Conservation (phyloP, 2,329 filamentous ascomycete genomes). For the Septoria linicola region DNA sequence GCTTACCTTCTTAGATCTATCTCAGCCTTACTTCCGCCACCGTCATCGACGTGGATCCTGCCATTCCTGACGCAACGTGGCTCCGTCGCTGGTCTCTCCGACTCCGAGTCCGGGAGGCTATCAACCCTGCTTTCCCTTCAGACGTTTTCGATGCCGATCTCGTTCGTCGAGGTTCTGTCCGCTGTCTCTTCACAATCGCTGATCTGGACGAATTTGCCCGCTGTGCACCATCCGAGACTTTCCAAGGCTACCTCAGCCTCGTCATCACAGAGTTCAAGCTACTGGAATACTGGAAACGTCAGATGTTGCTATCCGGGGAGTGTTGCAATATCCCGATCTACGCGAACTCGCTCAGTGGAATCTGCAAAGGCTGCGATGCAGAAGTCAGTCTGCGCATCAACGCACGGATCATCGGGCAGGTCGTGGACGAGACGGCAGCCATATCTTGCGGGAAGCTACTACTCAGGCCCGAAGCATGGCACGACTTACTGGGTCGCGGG, state of each 20-base stretch:
- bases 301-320: conserved; percentile 48
- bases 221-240: conserved; percentile 38
- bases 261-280: conserved; percentile 46
- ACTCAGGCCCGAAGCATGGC: conserved; percentile 56
- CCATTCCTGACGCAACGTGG: conserved; percentile 54
- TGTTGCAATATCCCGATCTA: conserved; percentile 57
- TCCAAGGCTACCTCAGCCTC: conserved; percentile 48
- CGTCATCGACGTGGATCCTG: conserved; percentile 56
- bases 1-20: conserved; percentile 29
- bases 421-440: conserved; percentile 58
- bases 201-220: conserved; percentile 47
- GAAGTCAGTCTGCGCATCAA: conserved; percentile 42
- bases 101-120: conserved; percentile 50
- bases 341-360: conserved; percentile 46
- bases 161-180: conserved; percentile 26
- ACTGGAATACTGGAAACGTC: conserved; percentile 41
- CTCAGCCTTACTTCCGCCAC: conserved; percentile 47
- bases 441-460: conserved; percentile 54
- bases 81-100: conserved; percentile 51
- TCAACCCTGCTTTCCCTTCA: conserved; percentile 50
- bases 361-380: conserved; percentile 46
- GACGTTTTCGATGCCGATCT: conserved; percentile 36
- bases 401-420: conserved; percentile 44
- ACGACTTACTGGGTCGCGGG: conserved; percentile 48
- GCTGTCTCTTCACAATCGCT: conserved; percentile 45